Base-by-base conservation (phyloP, 495 filamentous ascomycete genomes). In the Aspergillus sclerotioniger region DNA sequence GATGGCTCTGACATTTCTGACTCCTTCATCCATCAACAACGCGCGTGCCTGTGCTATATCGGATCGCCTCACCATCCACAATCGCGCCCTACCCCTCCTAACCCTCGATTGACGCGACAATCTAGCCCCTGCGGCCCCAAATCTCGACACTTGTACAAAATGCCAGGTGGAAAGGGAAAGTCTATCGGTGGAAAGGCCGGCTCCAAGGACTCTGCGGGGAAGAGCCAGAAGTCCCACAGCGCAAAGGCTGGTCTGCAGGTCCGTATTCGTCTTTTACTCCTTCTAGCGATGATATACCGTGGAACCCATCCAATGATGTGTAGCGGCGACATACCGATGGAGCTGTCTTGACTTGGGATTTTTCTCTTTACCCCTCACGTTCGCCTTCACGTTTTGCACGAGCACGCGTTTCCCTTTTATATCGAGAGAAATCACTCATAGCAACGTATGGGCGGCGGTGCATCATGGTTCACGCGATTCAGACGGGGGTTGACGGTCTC, bases 211-310 rank as follows among this genome's bases (percentile, higher is more conserved):
- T 81, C 72, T 73, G 80, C 82, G 67, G 81, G 83, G 73, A 96
- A 97, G 82, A 89, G 90, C 67, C 92, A 98, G 76, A 93, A 97
- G 79, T 96, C 92, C 68, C 94, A 98, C 81, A 97, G 93, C 65
- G 91, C 91, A 67, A 96, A 97, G 77, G 94, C 94, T 75, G 94
- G 94, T 75, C 84, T 98, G 68, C 94, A 98, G 89, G 94, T 98
- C 80, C 84, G 94, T 85, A 20, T 41, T 35, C 47, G 13, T 53
- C 48, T 58, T 59, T 44, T 51, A 48, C 46, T 32, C 46, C 58
- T 51, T 3, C 56, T 37, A 10, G 1, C 43, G 59, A 44, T 44
- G 44, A 20, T 25, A 50, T 51, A 7, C 49, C 46, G 25, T 53
- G n/a, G 33, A 32, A 21, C 15, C 6, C 17, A 25, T 50, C 47